A percentile compares a stretch with the other conserved stretches of the same genome.
Evolutionary conservation across 176 grass and related monocot genomes (phyloP).

Genomic region (Chloris gayana): DNA sequence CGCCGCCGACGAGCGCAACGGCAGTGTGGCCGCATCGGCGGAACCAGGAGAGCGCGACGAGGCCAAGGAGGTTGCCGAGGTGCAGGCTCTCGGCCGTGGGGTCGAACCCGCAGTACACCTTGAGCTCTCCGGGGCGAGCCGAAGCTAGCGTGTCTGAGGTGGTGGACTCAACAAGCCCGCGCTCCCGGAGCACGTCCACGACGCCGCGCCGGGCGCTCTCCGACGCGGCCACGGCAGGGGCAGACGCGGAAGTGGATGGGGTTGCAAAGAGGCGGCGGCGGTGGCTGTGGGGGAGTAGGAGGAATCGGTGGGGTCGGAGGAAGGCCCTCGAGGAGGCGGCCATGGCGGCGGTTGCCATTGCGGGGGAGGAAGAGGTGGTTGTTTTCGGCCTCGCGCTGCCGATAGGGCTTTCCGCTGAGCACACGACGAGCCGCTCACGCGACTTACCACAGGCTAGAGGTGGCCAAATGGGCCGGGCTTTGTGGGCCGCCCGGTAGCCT

Average conservation of each 20-base stretch:
- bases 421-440: not conserved
- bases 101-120: slow-evolving; percentile 91
- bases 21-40: slow-evolving; percentile 81
- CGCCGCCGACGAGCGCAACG: slow-evolving; percentile 78
- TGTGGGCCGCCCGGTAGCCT: too few relatives aligned
- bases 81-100: slow-evolving; percentile 91
- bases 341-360: slow-evolving; percentile 56
- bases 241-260: not conserved
- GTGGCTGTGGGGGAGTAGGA: slow-evolving; percentile 30
- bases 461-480: too few relatives aligned
- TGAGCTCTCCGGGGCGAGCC: slow-evolving; percentile 45
- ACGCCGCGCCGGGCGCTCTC: slow-evolving; percentile 43
- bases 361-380: slow-evolving; percentile 1
- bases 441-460: too few relatives aligned
- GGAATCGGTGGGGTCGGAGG: slow-evolving; percentile 33
- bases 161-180: slow-evolving; percentile 76
- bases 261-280: slow-evolving; percentile 31
- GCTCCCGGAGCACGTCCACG: slow-evolving; percentile 79
- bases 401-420: slow-evolving; percentile 11
- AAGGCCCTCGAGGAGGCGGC: slow-evolving; percentile 55
- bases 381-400: slow-evolving; percentile 12
- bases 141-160: slow-evolving; percentile 65
- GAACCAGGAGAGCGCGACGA: slow-evolving; percentile 91
- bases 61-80: slow-evolving; percentile 84
- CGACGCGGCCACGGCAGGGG: not conserved